Evolutionary conservation across 495 filamentous ascomycete genomes (phyloP), one percentile per base, ranked within the genome.

Genomic region (Usnea hakonensis): DNA sequence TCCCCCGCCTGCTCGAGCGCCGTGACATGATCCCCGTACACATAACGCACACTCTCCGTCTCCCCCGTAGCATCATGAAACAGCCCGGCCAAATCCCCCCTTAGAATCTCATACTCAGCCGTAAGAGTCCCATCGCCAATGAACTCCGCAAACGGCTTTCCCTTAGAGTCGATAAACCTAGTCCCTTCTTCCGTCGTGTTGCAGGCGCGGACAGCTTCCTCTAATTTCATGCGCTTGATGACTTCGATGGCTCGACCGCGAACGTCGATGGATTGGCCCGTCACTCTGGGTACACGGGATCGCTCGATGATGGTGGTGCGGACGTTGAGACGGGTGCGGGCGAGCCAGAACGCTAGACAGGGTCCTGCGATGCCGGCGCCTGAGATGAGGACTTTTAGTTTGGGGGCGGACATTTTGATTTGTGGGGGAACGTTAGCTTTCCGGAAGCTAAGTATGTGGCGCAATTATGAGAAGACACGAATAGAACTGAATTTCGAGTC

Each of bases 41-140:
- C 38, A 62, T 77, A 76, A 53, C 68, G 59, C 16, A 77, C 69
- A 36, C 71, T 62, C 32, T 63, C 65, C 23, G 33, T 26, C 21
- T 64, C 65, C 41, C 17, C 8, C 17, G 66, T 74, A 16, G 67
- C 69, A 37, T 76, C 73, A 52, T 75, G 69, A 1, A 79, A 53
- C 5, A 79, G 11, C 14, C 62, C 63, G 37, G 65, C 66, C 16
- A 81, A 57, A 67, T 80, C 77, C 7, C 71, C 77, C 21, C 77
- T 65, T 74, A 81, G 77, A 54, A 81, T 78, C 66, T 80, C 79
- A 52, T 50, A 76, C 19, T 81, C 78, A 19, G 67, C 72, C n/a
- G 75, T 75, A 21, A 78, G 71, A 35, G 62, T 66, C 43, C 71
- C 71, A 58, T 73, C 75, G 17, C 68, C 70, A 5, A 63, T 58